Evolutionary conservation across 208 protist species (phyloP).

Genomic region (Leishmania braziliensis): DNA sequence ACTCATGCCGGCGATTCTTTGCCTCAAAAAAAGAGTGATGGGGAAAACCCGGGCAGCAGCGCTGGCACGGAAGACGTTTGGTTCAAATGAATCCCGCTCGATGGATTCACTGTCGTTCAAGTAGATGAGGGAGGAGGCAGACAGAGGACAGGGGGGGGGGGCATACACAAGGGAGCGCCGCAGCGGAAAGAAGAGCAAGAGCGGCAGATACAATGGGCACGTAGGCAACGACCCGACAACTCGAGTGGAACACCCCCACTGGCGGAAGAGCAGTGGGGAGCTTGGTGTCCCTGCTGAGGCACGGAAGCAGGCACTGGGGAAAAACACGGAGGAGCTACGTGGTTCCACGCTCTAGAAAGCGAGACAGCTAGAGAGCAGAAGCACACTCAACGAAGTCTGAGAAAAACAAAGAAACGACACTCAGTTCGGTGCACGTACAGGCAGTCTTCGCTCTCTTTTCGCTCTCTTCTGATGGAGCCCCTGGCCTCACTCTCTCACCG

Average conservation of each 20-base stretch:
- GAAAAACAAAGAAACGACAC: neutral
- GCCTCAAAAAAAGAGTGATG: neutral
- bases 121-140: neutral
- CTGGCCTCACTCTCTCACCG: neutral
- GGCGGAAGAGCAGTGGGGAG: neutral
- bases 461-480: neutral
- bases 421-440: neutral
- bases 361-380: too few species aligned
- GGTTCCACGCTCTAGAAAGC: too few species aligned
- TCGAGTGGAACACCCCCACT: neutral
- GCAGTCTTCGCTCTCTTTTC: neutral
- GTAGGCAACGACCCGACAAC: neutral
- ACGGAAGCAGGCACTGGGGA: neutral
- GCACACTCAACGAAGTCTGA: too few species aligned
- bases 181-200: neutral
- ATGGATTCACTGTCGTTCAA: neutral
- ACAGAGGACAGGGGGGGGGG: neutral
- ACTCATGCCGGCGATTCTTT: conserved; percentile 30
- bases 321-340: too few species aligned
- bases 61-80: neutral
- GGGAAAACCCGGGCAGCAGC: neutral
- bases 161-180: neutral
- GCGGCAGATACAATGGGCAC: neutral
- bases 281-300: neutral
- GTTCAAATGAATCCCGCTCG: neutral